Evolutionary conservation across 495 filamentous ascomycete genomes (phyloP).

Genomic region (Talaromyces wortmannii): DNA sequence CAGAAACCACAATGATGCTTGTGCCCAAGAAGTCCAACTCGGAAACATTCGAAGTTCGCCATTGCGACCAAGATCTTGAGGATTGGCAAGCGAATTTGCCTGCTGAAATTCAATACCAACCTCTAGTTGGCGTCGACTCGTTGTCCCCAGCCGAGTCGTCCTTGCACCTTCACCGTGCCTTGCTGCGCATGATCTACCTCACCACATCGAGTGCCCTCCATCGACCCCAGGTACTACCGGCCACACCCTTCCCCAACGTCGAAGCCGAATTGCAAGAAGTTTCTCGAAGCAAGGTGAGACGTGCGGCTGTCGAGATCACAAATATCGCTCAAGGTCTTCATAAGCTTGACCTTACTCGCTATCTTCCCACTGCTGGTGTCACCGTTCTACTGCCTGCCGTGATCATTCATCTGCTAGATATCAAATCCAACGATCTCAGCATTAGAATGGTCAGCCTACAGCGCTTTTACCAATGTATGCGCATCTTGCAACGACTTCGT

Average conservation of each 20-base stretch:
- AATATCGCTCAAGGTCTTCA: conserved; percentile 68
- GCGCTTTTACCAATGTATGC: conserved; percentile 81
- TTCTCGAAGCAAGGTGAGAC: conserved; percentile 70
- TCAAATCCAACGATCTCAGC: conserved; percentile 67
- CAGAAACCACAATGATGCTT: conserved; percentile 81
- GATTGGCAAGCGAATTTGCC: conserved; percentile 67
- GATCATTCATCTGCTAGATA: conserved; percentile 85
- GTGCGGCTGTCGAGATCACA: conserved; percentile 74
- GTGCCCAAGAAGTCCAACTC: conserved; percentile 78
- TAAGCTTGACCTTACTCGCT: conserved; percentile 60
- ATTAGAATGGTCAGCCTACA: conserved; percentile 61
- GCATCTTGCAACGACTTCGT: conserved; percentile 69
- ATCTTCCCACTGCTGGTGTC: conserved; percentile 79
- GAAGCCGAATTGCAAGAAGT: conserved; percentile 63
- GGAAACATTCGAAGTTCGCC: conserved; percentile 64
- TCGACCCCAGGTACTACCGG: conserved; percentile 77
- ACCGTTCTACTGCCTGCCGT: conserved; percentile 85
- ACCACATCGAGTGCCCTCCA: conserved; percentile 84
- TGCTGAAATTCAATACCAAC: conserved; percentile 53
- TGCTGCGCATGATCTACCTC: conserved; percentile 85
- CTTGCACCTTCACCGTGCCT: conserved; percentile 65
- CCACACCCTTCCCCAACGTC: conserved; percentile 52
- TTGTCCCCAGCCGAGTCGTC: conserved; percentile 44
- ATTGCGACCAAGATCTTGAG: conserved; percentile 66
- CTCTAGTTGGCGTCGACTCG: conserved; percentile 16